Percentiles rank a stretch among this genome's conserved stretches.
Evolutionary conservation across 495 filamentous ascomycete genomes (phyloP).

Genomic region (Penicillium paradoxum): DNA sequence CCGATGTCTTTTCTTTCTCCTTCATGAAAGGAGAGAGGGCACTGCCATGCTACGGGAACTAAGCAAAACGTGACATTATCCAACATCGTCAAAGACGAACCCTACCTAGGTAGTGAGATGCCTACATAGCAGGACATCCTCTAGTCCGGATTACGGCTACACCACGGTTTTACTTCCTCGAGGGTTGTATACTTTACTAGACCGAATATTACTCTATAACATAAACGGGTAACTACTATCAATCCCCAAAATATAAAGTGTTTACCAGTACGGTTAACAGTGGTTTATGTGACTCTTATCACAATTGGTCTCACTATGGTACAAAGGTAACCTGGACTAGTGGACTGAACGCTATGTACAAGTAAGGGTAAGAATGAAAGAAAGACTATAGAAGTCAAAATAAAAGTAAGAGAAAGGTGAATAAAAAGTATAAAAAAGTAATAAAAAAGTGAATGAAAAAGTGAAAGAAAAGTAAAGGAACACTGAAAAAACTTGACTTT

Average conservation of each 20-base stretch:
- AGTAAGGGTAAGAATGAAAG: not conserved
- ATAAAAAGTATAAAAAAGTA: not conserved
- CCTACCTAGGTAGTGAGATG: not conserved
- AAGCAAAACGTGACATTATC: not conserved
- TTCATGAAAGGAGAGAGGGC: not conserved
- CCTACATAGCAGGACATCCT: not conserved
- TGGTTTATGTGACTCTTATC: not conserved
- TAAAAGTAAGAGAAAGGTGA: not conserved
- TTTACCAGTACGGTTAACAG: not conserved
- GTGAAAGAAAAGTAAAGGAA: not conserved
- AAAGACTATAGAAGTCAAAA: not conserved
- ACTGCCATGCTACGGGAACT: not conserved
- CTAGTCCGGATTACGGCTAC: not conserved
- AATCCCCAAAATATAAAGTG: not conserved
- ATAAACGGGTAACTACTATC: not conserved
- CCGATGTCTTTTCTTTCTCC: not conserved
- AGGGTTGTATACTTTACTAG: not conserved
- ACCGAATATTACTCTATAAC: not conserved
- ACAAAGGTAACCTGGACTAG: not conserved
- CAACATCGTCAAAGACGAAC: not conserved
- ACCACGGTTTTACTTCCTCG: not conserved
- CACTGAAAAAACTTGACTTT: not conserved
- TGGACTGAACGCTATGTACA: not conserved
- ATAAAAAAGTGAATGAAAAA: not conserved
- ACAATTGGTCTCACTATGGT: not conserved